Base-by-base conservation (phyloP, 2,329 filamentous ascomycete species). In the Aureobasidium uvarum region DNA sequence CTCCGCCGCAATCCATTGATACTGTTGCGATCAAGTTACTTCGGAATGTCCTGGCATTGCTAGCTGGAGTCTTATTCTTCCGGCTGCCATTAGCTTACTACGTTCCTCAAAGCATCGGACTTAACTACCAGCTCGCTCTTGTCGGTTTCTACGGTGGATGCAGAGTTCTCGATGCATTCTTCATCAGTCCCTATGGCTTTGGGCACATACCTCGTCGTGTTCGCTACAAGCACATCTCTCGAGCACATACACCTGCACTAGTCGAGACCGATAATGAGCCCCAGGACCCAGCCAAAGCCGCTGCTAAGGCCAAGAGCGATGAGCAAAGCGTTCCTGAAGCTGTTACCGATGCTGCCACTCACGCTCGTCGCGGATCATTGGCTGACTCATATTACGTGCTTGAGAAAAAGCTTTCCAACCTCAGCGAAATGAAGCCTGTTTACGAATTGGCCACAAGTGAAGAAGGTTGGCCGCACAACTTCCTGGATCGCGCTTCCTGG, bases 51-150 rank as follows among this genome's bases (percentile, higher is more conserved):
- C 73, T 80, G 39, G 79, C 79, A 1, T 63, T 77, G 3, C 56
- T 71, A 14, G 75, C 78, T 2, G 76, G 74, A 0, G 67, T 76
- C 23, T 72, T 80, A 11, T 80, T 80, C 71, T 75, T 80, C 56
- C 74, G 78, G 6, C 68, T 80, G 16, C 78, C 78, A 16, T 72
- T 80, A 5, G 72, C 71, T 4, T 80, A 80, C 55, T 74, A 80
- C 69, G 76, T 79, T 5, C 77, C 78, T 5, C 78, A 78, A 66
- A 78, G 76, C 65, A 77, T 80, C 46, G 78, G 78, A n/a, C 70
- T 80, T 20, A 80, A 77, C 18, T 80, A 80, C 60, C 78, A 80
- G 63, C 75, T 80, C 18, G 76, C 76, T 5, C 74, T 80, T 7
- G 77, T 80, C 1, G 78, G 78, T 3, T 66, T 80, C 2, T 80